A percentile compares a stretch with the other conserved stretches of the same genome.
Conservation (phyloP, 306 rosid genomes). For the Spatholobus suberectus region DNA sequence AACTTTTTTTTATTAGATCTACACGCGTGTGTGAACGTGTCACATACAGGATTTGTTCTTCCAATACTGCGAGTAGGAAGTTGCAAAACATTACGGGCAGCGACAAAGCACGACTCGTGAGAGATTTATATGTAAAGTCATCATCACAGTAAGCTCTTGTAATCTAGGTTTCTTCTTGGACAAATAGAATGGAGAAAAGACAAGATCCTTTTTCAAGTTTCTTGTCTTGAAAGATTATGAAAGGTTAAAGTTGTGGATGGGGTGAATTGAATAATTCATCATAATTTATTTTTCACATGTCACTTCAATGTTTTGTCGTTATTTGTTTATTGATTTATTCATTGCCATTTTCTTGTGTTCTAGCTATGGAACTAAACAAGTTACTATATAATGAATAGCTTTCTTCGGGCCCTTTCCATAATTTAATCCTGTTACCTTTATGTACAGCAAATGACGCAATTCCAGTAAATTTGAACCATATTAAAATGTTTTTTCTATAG, state of each 20-base stretch:
- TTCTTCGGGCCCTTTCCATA: background rate
- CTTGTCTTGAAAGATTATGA: slow-evolving; percentile 37
- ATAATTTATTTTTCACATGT: slow-evolving; percentile 16
- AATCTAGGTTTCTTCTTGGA: slow-evolving; percentile 22
- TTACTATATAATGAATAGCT: background rate
- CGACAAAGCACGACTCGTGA: background rate
- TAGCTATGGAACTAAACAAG: background rate
- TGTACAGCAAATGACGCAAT: background rate
- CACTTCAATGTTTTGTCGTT: slow-evolving; percentile 38
- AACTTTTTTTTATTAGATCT: background rate
- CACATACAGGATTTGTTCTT: background rate
- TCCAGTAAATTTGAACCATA: background rate
- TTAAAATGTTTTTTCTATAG: background rate
- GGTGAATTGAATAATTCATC: slow-evolving; percentile 43
- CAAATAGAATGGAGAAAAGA: slow-evolving; percentile 40
- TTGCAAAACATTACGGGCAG: background rate
- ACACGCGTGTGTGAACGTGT: background rate
- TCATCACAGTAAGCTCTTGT: background rate
- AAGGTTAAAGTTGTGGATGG: slow-evolving; percentile 48
- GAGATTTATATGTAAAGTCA: background rate
- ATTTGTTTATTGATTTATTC: background rate
- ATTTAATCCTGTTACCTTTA: slow-evolving; percentile 3
- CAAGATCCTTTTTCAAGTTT: slow-evolving; percentile 30
- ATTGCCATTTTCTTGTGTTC: background rate
- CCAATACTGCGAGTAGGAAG: background rate